These are phyloP conservation scores for Mallotus japonicus DNA, from an alignment of 441 rosid species.

Conservation along the genomic window DNA sequence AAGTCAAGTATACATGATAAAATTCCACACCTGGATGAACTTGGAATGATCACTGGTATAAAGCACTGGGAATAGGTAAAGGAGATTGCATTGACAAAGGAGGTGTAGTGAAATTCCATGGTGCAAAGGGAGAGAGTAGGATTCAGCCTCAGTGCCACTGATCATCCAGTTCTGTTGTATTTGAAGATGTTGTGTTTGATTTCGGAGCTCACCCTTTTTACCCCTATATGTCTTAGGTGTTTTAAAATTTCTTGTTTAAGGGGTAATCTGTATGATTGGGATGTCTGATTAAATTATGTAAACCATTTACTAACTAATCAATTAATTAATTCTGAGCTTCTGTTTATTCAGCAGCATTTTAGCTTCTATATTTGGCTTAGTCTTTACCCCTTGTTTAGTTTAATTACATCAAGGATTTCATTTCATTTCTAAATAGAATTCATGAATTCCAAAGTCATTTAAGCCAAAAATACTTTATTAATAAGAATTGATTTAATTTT, in stretches of 20 bases:
- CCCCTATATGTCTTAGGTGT: neutral
- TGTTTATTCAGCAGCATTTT: no score
- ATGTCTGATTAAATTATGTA: no score
- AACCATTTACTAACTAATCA: no score
- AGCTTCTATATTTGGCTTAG: no score
- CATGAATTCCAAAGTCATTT: no score
- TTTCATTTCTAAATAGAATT: no score
- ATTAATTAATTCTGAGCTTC: no score
- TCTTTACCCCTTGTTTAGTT: no score
- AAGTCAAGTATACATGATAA: neutral
- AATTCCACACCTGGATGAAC: neutral
- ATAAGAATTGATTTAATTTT: no score
- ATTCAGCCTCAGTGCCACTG: neutral
- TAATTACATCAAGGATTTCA: no score
- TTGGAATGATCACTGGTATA: neutral
- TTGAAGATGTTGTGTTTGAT: neutral
- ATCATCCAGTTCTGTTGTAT: slow-evolving; percentile 12
- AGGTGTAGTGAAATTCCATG: neutral
- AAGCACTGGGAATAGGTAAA: neutral
- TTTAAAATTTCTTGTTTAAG: no score
- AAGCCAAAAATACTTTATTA: no score
- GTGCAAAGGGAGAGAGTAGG: neutral
- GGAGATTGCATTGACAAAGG: neutral
- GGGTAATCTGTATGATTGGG: neutral
- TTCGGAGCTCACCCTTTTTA: neutral